Conservation (phyloP, 2,329 filamentous ascomycete genomes). For the Verticillium tricorpus region DNA sequence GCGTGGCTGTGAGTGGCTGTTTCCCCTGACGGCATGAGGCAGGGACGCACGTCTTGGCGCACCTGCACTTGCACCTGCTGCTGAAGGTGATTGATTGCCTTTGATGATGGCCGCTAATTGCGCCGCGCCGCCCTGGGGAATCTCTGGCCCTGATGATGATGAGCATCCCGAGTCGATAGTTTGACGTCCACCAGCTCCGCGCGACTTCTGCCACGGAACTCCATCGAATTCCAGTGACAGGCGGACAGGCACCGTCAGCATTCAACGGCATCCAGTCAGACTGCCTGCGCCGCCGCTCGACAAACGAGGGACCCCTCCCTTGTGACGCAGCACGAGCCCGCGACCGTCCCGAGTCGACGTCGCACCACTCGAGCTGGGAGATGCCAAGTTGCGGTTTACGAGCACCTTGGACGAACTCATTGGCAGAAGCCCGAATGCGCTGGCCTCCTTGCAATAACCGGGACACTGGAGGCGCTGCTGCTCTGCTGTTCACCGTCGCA, state of each 20-base stretch:
- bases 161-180: background rate
- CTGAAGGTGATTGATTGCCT: background rate
- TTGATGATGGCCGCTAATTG: background rate
- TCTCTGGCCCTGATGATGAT: background rate
- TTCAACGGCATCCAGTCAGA: background rate
- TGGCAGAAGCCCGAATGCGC: background rate
- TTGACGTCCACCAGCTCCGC: background rate
- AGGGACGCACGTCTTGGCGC: background rate
- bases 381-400: background rate
- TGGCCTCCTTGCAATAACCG: background rate
- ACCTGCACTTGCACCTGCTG: background rate
- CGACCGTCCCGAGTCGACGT: background rate
- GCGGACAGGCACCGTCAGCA: background rate
- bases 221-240: background rate
- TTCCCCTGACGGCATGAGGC: background rate
- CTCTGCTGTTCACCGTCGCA: background rate
- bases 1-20: background rate
- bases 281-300: background rate
- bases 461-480: too few species aligned
- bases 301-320: background rate
- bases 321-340: background rate
- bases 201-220: background rate
- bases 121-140: background rate
- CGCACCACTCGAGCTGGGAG: background rate
- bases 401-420: background rate